These are phyloP conservation scores for Talaromyces adpressus DNA, from an alignment of 495 filamentous ascomycete species.

Conservation along the genomic window DNA sequence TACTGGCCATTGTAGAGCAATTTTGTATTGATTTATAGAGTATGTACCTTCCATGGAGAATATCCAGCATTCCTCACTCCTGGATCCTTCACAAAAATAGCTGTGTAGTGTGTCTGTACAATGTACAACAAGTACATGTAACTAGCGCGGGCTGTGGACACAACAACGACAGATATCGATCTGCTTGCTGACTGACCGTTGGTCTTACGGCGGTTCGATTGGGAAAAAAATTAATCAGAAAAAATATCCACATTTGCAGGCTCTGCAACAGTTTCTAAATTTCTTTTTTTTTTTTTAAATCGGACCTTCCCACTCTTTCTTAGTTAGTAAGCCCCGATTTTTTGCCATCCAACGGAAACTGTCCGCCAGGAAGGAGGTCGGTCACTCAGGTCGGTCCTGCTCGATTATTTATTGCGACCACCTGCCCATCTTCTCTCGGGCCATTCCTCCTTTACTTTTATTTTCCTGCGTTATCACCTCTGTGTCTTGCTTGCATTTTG, in stretches of 20 bases:
- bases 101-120: background rate
- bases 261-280: background rate
- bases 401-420: background rate
- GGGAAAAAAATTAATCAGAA: background rate
- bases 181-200: background rate
- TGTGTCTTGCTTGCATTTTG: background rate
- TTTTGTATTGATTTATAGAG: background rate
- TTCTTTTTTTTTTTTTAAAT: background rate
- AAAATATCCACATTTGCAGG: background rate
- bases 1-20: too few relatives aligned
- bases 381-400: background rate
- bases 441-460: background rate
- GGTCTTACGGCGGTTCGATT: background rate
- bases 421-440: background rate
- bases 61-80: background rate
- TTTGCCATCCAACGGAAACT: constrained; percentile 7
- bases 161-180: background rate
- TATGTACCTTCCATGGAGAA: background rate
- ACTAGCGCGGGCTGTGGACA: background rate
- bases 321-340: constrained; percentile 1
- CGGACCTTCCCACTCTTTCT: background rate
- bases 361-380: background rate
- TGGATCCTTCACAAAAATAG: background rate
- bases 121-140: background rate
- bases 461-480: background rate